phyloP scores from a whole-genome alignment of 345 rosid species.

The Citrus hindsii region DNA sequence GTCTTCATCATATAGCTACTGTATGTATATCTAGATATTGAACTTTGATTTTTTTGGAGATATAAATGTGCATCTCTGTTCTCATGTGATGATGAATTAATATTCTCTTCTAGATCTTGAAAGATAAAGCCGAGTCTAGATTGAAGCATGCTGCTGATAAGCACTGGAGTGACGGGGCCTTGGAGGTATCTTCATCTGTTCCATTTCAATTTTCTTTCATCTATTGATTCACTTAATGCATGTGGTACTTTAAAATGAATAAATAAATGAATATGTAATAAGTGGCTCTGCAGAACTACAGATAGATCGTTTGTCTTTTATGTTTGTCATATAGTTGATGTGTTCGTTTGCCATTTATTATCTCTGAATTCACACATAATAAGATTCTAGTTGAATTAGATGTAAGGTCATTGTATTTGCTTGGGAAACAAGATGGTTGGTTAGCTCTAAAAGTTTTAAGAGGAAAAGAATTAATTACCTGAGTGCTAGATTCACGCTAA shows the following conservation, averaged over 20 bases:
- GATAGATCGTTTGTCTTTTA: neutral
- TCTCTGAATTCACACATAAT: neutral
- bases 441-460: neutral
- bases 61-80: neutral
- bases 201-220: neutral
- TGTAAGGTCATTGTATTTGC: neutral
- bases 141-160: conserved; percentile 80
- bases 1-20: conserved; percentile 71
- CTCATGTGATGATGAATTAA: neutral
- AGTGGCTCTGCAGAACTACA: neutral
- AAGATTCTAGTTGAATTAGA: neutral
- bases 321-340: neutral
- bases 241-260: neutral
- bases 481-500: neutral
- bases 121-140: conserved; percentile 68
- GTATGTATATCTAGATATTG: conserved; percentile 42
- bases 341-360: neutral
- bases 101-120: conserved; percentile 50
- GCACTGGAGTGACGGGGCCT: conserved; percentile 99
- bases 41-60: neutral
- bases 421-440: neutral
- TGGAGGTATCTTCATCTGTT: conserved; percentile 50
- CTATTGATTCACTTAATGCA: neutral
- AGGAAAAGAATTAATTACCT: neutral
- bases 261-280: neutral